Base-by-base conservation (phyloP, 2,329 filamentous ascomycete genomes). In the Fusarium verticillioides region DNA sequence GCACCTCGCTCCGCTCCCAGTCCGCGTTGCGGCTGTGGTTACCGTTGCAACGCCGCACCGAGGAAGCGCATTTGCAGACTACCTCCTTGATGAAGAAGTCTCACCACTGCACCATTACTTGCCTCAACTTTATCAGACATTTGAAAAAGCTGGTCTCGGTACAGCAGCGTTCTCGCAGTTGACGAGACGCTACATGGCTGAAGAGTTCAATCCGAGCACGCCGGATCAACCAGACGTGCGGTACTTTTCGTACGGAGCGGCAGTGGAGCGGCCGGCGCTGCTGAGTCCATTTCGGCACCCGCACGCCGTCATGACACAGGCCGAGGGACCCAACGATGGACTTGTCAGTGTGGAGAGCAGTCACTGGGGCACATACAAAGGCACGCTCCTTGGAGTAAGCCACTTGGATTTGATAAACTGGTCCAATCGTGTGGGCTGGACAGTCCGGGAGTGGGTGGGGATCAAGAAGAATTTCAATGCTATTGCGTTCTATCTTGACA, bases 361-460 rank as follows among this genome's bases (percentile, higher is more conserved):
- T 50, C 83, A 83, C 66, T 92, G 90, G 89, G 90, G 90, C 11
- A 84, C 83, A 15, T 92, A 92, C 78, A 88, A 90, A 76, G 90
- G 90, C 8, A 92, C 90, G 4, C 78, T 92, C 63, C 80, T 90
- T 9, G 86, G 84, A 3, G 89, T 91, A 11, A 91, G 87, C 75
- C 90, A 92, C 76, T 80, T 92, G 32, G 90, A 92, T 75, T 79
- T 92, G 60, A 92, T 92, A 72, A 92, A 92, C 79, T 92, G 90
- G 90, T 89, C 87, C 39, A 92, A 92, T 70, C 82, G 87, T 67
- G 69, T 91, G 40, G 83, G 84, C 56, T 91, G 87, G 85, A 85
- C 85, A 44, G 76, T 89, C 46, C 82, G 91, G 54, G 76, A 85
- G 63, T 83, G 83, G 82, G 83, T 86, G 79, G 90, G 90, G 3